A percentile compares a stretch with the other conserved stretches of the same genome.
These are phyloP conservation scores for Coemansia furcata DNA, from an alignment of 192 early-diverging fungal genomes.

Conservation along the genomic window DNA sequence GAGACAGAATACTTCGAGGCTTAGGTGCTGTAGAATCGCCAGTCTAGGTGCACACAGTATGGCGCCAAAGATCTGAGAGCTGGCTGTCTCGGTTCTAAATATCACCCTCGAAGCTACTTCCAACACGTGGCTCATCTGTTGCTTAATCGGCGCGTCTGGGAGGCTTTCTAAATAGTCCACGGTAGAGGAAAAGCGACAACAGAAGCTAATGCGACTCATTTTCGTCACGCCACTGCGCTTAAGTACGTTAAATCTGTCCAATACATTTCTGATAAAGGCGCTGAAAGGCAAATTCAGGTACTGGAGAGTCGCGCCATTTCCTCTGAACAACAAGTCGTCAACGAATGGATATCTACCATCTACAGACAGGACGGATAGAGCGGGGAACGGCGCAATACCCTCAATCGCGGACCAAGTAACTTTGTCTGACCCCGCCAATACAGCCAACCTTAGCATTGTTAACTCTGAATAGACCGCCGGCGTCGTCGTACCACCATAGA, in stretches of 20 bases:
- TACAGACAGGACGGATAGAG: background rate
- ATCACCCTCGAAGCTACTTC: background rate
- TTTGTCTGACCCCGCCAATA: background rate
- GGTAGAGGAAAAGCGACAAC: background rate
- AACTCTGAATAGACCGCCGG: background rate
- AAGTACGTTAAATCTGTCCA: background rate
- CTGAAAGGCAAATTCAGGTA: background rate
- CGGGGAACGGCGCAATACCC: background rate
- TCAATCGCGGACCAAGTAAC: background rate
- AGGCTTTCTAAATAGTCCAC: background rate
- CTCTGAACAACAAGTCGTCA: background rate
- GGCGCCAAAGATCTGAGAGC: background rate
- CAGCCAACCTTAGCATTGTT: background rate
- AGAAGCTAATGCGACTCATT: background rate
- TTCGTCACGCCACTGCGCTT: background rate
- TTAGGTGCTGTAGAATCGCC: background rate
- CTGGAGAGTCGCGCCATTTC: background rate
- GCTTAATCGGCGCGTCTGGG: background rate
- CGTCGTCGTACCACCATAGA: background rate
- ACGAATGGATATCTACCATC: background rate
- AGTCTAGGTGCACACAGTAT: background rate
- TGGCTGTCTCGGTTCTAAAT: background rate
- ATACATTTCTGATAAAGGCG: background rate
- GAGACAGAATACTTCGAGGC: background rate
- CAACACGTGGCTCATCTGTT: background rate